Evolutionary conservation across 768 basidiomycete genomes (phyloP), one percentile per base, ranked within the genome.

Genomic region (Suillus subalutaceus): DNA sequence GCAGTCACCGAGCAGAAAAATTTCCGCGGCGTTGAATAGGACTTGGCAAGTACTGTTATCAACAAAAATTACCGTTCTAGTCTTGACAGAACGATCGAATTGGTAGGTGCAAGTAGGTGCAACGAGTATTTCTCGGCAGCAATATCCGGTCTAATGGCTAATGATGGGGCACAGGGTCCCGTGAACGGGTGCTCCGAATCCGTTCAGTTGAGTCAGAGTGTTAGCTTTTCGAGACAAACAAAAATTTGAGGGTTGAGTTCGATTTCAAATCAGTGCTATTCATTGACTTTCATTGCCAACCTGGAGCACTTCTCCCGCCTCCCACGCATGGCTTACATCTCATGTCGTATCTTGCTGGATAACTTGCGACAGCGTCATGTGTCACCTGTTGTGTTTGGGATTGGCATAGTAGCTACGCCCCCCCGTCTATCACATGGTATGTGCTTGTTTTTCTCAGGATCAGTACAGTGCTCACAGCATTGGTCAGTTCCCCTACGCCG

Each of bases 11-110:
- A 40, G 58, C 2, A 26, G 38, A 40, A 41, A 8, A 13, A 57
- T 38, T 23, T 59, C 38, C 16, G 58, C 38, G 58, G 57, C 23
- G 38, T 59, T 40, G 23, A 59, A 41, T 26, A 59, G 58, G 38
- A 58, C 57, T 58, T 58, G 37, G 23, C 38, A n/a, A n/a, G n/a
- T n/a, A 18, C 8, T 1, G 58, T 56, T 56, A 56, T 56, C 32
- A 56, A 59, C 20, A 32, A 8, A n/a, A 37, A n/a, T 37, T 37
- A 37, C 37, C 20, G 35, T 37, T 18, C 30, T 55, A 35, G 18
- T 18, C 32, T 32, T 18, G 53, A 55, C 53, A 32, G 8, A 18
- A 32, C 16, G 18, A 13, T 16, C 53, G 18, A 56, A 56, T 37
- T 50, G 23, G 12, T 57, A 37, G 18, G 32, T 56, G 35, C 56